Percentiles rank a stretch among this genome's conserved stretches.
phyloP scores from a whole-genome alignment of 73 alveolate species.

The Loxodes magnus region DNA sequence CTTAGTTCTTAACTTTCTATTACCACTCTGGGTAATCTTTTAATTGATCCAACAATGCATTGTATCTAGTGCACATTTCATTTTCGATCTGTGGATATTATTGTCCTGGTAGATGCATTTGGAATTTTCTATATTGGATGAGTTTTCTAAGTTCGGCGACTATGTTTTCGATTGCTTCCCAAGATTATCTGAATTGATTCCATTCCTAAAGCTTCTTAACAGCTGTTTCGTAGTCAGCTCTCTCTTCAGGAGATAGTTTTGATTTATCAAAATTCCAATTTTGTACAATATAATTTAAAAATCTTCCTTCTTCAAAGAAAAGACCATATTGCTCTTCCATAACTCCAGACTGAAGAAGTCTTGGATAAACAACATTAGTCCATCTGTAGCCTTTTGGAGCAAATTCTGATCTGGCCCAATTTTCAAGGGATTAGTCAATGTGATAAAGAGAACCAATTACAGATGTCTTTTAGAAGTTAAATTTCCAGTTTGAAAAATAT shows the following conservation, averaged over 20 bases:
- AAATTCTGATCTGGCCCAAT: not conserved
- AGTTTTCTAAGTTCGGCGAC: not conserved
- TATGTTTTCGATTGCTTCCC: not conserved
- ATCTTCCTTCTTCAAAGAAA: constrained; percentile 4
- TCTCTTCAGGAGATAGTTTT: not conserved
- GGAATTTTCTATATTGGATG: not conserved
- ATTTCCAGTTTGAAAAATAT: constrained; percentile 12
- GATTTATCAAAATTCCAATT: constrained; percentile 10
- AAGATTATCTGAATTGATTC: not conserved
- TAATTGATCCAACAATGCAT: not conserved
- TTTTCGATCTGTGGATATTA: constrained; percentile 1
- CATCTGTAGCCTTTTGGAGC: not conserved
- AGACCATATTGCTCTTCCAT: not conserved
- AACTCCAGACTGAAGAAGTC: not conserved
- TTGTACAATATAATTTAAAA: constrained; percentile 6
- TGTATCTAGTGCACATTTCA: not conserved
- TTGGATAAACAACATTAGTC: not conserved
- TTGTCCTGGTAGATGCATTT: too few relatives aligned
- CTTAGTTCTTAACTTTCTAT: not conserved
- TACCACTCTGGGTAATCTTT: constrained; percentile 10
- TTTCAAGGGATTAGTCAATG: constrained; percentile 13
- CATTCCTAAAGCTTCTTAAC: constrained; percentile 12
- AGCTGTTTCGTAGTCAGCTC: constrained; percentile 5
- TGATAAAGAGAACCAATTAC: constrained; percentile 10
- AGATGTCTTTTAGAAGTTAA: constrained; percentile 8